These are phyloP conservation scores for Chenopodium berlandieri DNA, from an alignment of 148 eudicot species.

Conservation along the genomic window DNA sequence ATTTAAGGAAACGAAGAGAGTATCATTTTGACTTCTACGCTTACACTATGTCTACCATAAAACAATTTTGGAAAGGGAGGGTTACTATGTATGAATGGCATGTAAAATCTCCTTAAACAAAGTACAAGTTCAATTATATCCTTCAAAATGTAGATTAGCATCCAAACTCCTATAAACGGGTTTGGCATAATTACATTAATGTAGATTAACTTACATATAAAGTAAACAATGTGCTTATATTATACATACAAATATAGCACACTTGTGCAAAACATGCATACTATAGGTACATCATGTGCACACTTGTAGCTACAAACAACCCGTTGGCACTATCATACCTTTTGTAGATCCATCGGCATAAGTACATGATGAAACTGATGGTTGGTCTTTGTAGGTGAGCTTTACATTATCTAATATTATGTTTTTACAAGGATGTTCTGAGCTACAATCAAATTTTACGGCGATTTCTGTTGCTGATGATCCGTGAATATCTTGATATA, in stretches of 20 bases:
- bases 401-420: slow-evolving; percentile 20
- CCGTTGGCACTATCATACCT: slow-evolving; percentile 17
- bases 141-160: not conserved
- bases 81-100: no score
- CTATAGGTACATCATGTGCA: no score
- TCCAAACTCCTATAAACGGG: not conserved
- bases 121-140: not conserved
- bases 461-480: slow-evolving; percentile 30
- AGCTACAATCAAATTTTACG: slow-evolving; percentile 21
- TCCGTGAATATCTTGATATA: slow-evolving; percentile 40
- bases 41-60: no score
- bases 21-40: no score
- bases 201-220: not conserved
- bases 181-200: not conserved
- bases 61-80: no score
- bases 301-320: not conserved
- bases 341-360: slow-evolving; percentile 16
- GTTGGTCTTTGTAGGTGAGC: slow-evolving; percentile 5
- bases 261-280: not conserved
- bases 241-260: not conserved
- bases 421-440: slow-evolving; percentile 7
- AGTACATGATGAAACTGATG: slow-evolving; percentile 13
- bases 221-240: not conserved
- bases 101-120: no score
- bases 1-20: no score